Conservation (phyloP, 2,329 filamentous ascomycete species). For the Thelonectria blattea region DNA sequence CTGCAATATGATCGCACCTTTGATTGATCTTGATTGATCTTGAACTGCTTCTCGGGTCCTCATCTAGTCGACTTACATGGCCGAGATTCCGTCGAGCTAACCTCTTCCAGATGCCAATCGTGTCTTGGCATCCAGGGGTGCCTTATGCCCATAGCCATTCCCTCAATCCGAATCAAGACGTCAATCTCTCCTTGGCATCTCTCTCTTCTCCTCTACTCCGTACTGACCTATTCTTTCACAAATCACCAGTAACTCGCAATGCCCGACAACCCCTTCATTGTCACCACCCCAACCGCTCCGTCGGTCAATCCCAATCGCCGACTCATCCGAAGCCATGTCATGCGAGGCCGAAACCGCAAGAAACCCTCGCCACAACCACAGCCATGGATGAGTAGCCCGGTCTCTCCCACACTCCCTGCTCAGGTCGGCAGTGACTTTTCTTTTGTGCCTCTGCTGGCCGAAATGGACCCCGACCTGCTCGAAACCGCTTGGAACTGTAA, state of each 20-base stretch:
- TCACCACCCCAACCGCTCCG: neutral
- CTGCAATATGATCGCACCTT: no score
- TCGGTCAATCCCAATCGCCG: neutral
- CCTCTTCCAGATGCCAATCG: conserved; percentile 7
- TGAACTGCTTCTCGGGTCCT: no score
- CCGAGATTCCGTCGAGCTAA: neutral
- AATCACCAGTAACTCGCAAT: no score
- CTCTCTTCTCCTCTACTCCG: neutral
- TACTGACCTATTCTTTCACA: neutral
- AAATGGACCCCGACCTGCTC: neutral
- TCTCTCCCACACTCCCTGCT: neutral
- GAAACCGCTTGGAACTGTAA: conserved; percentile 9
- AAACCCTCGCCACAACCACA: neutral
- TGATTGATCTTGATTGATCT: no score
- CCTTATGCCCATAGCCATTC: no score
- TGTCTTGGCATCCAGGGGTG: conserved; percentile 13
- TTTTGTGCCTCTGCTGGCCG: neutral
- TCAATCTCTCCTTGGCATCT: neutral
- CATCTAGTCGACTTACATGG: neutral
- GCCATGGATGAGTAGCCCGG: neutral
- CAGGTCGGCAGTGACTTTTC: neutral
- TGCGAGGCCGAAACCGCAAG: conserved; percentile 18
- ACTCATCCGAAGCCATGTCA: conserved; percentile 19
- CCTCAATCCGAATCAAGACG: neutral
- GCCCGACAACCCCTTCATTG: neutral